Evolutionary conservation across 495 filamentous ascomycete genomes (phyloP).

Genomic region (Penicillium longicatenatum): DNA sequence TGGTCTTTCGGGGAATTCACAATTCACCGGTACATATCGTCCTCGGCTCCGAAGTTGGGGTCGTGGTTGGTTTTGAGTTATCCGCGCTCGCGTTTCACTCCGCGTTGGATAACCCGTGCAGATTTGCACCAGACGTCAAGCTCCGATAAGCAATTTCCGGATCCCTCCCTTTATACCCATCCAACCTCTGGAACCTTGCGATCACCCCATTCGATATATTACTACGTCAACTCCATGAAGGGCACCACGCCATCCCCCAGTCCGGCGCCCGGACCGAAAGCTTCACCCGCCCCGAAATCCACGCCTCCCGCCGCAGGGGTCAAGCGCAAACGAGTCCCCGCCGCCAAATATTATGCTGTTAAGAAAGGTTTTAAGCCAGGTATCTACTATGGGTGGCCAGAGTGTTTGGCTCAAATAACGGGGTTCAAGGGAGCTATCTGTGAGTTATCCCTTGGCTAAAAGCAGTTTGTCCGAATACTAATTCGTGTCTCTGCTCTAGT

Average conservation of each 20-base stretch:
- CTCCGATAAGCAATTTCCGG: neutral
- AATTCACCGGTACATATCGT: conserved; percentile 21
- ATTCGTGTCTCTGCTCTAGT: conserved; percentile 47
- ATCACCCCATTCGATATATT: neutral
- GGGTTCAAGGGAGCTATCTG: conserved; percentile 85
- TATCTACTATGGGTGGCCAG: conserved; percentile 81
- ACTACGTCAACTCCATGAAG: conserved; percentile 27
- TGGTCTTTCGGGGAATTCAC: conserved; percentile 14
- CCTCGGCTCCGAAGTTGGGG: conserved; percentile 32
- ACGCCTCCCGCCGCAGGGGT: conserved; percentile 48
- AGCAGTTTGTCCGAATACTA: conserved; percentile 1
- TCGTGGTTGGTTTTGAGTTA: conserved; percentile 35
- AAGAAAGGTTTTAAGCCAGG: conserved; percentile 75
- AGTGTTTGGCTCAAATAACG: conserved; percentile 78
- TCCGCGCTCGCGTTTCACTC: conserved; percentile 28
- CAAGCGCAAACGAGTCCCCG: conserved; percentile 64
- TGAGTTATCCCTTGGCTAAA: conserved; percentile 46
- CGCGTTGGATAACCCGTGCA: conserved; percentile 17
- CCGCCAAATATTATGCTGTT: conserved; percentile 86
- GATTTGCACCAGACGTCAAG: conserved; percentile 9
- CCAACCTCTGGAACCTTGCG: neutral
- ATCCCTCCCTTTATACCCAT: neutral
- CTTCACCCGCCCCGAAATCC: conserved; percentile 29
- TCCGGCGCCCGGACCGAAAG: conserved; percentile 35
- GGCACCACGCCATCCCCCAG: conserved; percentile 43